phyloP scores from a whole-genome alignment of 257 asterid genomes.

The Anisodus tanguticus region DNA sequence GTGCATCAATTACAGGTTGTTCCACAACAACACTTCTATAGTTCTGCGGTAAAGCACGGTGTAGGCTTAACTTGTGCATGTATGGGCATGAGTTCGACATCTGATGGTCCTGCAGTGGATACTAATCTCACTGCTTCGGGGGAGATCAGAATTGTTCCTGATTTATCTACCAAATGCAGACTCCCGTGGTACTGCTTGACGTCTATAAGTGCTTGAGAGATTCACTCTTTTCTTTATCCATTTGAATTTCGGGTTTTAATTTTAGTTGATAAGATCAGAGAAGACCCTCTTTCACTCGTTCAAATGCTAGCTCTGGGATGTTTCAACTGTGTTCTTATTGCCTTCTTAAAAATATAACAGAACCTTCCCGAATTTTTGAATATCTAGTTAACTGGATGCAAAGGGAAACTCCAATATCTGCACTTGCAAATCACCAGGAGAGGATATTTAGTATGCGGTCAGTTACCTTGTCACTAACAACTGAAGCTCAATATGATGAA shows the following conservation, averaged over 20 bases:
- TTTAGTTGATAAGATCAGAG: background rate
- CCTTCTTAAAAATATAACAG: background rate
- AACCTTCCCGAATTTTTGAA: background rate
- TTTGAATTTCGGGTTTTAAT: background rate
- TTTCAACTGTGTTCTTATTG: background rate
- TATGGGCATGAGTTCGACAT: constrained; percentile 78
- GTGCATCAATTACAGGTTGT: constrained; percentile 58
- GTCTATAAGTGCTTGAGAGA: background rate
- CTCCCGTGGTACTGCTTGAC: constrained; percentile 71
- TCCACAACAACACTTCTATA: constrained; percentile 65
- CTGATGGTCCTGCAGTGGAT: constrained; percentile 81
- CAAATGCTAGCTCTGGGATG: background rate
- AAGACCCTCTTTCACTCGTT: background rate
- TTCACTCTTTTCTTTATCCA: constrained; percentile 15
- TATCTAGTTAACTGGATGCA: background rate
- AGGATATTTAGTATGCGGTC: background rate
- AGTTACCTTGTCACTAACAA: background rate
- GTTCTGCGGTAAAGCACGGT: constrained; percentile 65
- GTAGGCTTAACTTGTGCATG: constrained; percentile 78
- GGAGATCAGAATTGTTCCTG: constrained; percentile 89
- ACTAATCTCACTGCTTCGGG: constrained; percentile 79
- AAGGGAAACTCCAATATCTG: background rate
- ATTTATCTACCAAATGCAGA: constrained; percentile 61
- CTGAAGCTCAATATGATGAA: background rate
- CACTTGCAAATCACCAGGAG: background rate